These are phyloP conservation scores for Phlyctochytrium bullatum DNA, from an alignment of 192 early-diverging fungal species.

Conservation along the genomic window DNA sequence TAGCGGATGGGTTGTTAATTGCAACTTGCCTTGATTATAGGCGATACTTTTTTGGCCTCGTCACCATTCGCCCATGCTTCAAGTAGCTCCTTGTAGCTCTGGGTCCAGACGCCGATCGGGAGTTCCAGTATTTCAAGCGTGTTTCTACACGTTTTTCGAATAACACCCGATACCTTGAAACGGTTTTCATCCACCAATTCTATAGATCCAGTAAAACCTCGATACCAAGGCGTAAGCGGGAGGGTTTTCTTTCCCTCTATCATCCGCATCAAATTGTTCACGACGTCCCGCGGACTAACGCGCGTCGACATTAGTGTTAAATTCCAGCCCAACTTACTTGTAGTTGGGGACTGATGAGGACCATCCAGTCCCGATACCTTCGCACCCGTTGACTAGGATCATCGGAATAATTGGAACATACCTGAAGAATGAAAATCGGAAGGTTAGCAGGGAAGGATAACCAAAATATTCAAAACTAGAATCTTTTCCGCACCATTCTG, in stretches of 20 bases:
- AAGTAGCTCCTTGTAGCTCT: conserved; percentile 80
- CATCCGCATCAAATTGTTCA: conserved; percentile 74
- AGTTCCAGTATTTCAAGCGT: conserved; percentile 87
- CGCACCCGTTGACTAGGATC: conserved; percentile 89
- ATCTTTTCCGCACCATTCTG: conserved; percentile 64
- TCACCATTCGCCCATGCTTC: conserved; percentile 71
- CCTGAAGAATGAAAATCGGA: conserved; percentile 16
- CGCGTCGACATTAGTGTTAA: conserved; percentile 56
- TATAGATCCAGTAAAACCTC: conserved; percentile 84
- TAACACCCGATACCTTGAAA: conserved; percentile 68
- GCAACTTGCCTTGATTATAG: conserved; percentile 33
- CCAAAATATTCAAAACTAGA: not conserved
- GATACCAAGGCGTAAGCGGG: conserved; percentile 90
- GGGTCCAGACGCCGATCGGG: conserved; percentile 85
- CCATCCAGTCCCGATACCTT: conserved; percentile 95
- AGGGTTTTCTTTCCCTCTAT: conserved; percentile 71
- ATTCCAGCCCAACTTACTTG: conserved; percentile 32
- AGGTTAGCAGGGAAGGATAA: not conserved
- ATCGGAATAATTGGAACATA: conserved; percentile 91
- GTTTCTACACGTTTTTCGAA: conserved; percentile 67
- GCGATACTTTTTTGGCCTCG: conserved; percentile 45
- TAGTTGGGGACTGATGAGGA: conserved; percentile 59
- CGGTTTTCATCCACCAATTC: conserved; percentile 51
- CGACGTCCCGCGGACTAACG: conserved; percentile 86
- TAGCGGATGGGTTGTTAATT: conserved; percentile 2